Conservation (phyloP, 163 green algal genomes). For the Scenedesmus sp. region DNA sequence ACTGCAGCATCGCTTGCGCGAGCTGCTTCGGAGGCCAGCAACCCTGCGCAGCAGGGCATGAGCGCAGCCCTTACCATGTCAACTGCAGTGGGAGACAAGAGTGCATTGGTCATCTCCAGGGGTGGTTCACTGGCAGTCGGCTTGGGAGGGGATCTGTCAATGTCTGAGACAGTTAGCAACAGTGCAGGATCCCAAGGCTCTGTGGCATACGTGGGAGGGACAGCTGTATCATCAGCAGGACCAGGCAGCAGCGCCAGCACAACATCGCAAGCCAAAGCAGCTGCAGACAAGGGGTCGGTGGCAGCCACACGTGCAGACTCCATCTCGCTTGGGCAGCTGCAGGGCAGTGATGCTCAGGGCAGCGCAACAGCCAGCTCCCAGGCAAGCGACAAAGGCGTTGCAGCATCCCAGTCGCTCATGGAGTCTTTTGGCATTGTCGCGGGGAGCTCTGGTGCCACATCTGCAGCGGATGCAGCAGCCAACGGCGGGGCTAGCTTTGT, state of each 20-base stretch:
- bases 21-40: background rate
- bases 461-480: background rate
- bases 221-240: constrained; percentile 24
- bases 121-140: background rate
- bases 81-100: constrained; percentile 1
- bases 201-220: background rate
- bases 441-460: background rate
- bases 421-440: constrained; percentile 35
- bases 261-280: background rate
- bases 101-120: background rate
- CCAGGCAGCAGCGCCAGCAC: background rate
- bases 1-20: background rate
- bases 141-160: background rate
- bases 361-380: background rate
- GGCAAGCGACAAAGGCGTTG: background rate
- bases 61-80: background rate
- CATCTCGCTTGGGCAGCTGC: constrained; percentile 11
- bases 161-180: background rate
- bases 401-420: constrained; percentile 41
- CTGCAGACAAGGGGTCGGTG: background rate
- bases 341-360: background rate
- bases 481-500: background rate
- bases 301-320: constrained; percentile 16
- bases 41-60: background rate
- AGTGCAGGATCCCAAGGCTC: background rate